Conservation (phyloP, 306 rosid species). For the Cicer judaicum region DNA sequence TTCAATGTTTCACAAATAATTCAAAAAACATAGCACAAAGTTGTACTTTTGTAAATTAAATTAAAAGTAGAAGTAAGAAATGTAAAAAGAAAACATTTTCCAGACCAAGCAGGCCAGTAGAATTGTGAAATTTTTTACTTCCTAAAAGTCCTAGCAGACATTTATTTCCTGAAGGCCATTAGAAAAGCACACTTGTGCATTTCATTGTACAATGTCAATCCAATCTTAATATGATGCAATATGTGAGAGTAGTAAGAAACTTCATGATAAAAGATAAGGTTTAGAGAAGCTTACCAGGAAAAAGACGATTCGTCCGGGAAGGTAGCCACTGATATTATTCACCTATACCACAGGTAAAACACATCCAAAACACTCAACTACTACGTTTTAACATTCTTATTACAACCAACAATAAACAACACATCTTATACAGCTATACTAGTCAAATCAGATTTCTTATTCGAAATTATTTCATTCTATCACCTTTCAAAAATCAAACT, state of each 20-base stretch:
- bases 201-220: background rate
- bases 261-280: background rate
- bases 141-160: constrained; percentile 12
- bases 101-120: background rate
- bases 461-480: constrained; percentile 20
- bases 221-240: background rate
- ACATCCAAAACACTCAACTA: background rate
- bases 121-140: background rate
- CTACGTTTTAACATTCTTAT: background rate
- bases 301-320: constrained; percentile 96
- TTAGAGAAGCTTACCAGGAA: constrained; percentile 76
- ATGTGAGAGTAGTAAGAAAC: constrained; percentile 12
- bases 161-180: constrained; percentile 7
- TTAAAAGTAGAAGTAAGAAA: background rate
- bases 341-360: constrained; percentile 63
- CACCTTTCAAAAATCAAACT: constrained; percentile 36
- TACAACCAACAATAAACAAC: constrained; percentile 27
- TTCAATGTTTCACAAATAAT: background rate
- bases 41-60: background rate
- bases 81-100: constrained; percentile 5
- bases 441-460: constrained; percentile 12
- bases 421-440: background rate
- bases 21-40: background rate
- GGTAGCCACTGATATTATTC: constrained; percentile 98
- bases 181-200: constrained; percentile 10